These are phyloP conservation scores for Schwanniomyces vanrijiae DNA, from an alignment of 805 yeast species.

Conservation along the genomic window DNA sequence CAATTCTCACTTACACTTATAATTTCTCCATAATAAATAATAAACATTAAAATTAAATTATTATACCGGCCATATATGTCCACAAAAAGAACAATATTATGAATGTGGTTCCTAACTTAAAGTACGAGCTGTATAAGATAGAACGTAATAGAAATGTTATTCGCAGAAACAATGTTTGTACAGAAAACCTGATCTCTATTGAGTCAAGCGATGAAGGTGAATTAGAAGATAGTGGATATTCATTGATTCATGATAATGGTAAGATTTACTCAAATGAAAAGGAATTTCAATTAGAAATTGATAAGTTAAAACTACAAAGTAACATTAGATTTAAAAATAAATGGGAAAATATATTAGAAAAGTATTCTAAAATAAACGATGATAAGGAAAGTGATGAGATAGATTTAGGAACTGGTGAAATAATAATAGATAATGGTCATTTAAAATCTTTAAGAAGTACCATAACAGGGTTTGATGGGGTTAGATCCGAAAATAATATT, in stretches of 20 bases:
- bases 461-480: slow-evolving; percentile 7
- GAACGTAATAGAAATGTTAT: background rate
- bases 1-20: no score
- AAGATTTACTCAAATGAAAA: slow-evolving; percentile 9
- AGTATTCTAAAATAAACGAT: slow-evolving; percentile 49
- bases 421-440: slow-evolving; percentile 71
- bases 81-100: background rate
- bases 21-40: background rate
- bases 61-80: background rate
- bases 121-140: background rate
- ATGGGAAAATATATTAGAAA: slow-evolving; percentile 56
- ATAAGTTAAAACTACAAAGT: slow-evolving; percentile 27
- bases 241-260: slow-evolving; percentile 4
- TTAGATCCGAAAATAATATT: slow-evolving; percentile 21
- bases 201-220: slow-evolving; percentile 16
- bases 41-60: background rate
- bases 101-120: background rate
- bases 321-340: slow-evolving; percentile 22
- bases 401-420: slow-evolving; percentile 64
- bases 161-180: background rate
- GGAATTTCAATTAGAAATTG: slow-evolving; percentile 23
- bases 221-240: slow-evolving; percentile 5
- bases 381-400: slow-evolving; percentile 59
- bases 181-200: slow-evolving; percentile 21
- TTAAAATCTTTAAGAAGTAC: slow-evolving; percentile 42